Evolutionary conservation across 2,329 filamentous ascomycete genomes (phyloP).

Genomic region (Pyrenophora tritici-repentis): DNA sequence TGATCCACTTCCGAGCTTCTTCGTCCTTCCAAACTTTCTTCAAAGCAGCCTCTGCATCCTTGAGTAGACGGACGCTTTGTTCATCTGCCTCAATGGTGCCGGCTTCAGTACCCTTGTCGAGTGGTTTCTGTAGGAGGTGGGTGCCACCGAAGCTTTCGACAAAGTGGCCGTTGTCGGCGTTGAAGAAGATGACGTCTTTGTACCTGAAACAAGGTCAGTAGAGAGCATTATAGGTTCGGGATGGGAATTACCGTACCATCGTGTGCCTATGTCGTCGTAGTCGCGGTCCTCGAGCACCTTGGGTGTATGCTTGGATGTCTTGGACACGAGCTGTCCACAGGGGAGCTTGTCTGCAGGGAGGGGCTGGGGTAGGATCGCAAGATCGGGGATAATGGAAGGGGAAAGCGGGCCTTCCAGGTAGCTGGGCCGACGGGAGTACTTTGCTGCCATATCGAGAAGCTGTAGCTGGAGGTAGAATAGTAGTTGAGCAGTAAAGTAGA

Average conservation of each 20-base stretch:
- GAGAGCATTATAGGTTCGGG: background rate
- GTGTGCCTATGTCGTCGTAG: constrained; percentile 43
- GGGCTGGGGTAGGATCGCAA: constrained; percentile 38
- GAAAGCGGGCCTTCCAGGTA: constrained; percentile 37
- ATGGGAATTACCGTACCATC: constrained; percentile 26
- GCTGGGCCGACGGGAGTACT: constrained; percentile 36
- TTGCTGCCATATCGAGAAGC: constrained; percentile 28
- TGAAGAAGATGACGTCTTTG: constrained; percentile 44
- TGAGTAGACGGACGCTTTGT: constrained; percentile 40
- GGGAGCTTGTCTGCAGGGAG: constrained; percentile 32
- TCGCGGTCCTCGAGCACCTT: constrained; percentile 38
- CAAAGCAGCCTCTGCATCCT: constrained; percentile 34
- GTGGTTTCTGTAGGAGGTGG: constrained; percentile 36
- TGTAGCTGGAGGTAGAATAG: constrained; percentile 4
- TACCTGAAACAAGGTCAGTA: constrained; percentile 14
- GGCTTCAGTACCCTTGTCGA: constrained; percentile 31
- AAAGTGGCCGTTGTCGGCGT: constrained; percentile 30
- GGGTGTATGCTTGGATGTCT: constrained; percentile 35
- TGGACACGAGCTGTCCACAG: constrained; percentile 42
- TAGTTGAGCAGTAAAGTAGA: background rate
- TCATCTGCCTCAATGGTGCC: constrained; percentile 45
- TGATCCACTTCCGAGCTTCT: constrained; percentile 33
- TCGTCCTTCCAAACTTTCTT: constrained; percentile 34
- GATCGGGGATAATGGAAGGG: constrained; percentile 39
- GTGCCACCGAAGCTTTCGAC: constrained; percentile 39